Base-by-base conservation (phyloP, 305 asterid species). In the Nicotiana rustica region DNA sequence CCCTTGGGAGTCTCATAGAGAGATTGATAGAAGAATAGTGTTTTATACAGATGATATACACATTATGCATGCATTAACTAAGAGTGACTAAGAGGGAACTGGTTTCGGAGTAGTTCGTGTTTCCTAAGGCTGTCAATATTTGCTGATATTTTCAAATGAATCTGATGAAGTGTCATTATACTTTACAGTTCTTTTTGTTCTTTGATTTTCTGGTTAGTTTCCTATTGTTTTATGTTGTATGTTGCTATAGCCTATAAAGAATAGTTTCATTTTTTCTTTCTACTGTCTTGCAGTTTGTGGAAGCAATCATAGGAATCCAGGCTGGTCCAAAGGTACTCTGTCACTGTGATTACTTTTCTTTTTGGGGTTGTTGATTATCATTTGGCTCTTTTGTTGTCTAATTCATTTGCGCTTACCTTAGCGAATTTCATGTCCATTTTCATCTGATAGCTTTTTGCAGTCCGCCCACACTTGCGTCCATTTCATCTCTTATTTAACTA, bases 221-320 rank as follows among this genome's bases (percentile, higher is more conserved):
- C 17, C 5, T 19, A 81, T 31, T 81, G 68, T 76, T 35, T 77
- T 25, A 33, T 82, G 12, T 59, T 10, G 33, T 52, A 64, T 47
- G 17, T 52, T 21, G 49, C 8, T 70, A 29, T 67, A 68, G 82
- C 10, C 47, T 38, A 38, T 38, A 38, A 38, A 76, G 79, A 67
- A 55, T 44, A 25, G 38, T 75, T 78, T 17, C 78, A 31, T 77
- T 33, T 6, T 67, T 0, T 10, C 47, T 79, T 77, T 81, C 49
- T 47, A n/a, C 52, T n/a, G n/a, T 68, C 62, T 80, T 87, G 88
- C 93, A 94, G 99, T 96, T 96, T 88, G 98, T 94, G 85, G 98
- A 94, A 92, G 98, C 98, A 79, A 85, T 89, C 82, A 86, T 96
- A 21, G 96, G 90, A 67, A 96, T 96, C 44, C 91, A 65, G 67